Evolutionary conservation across 1,139 yeast genomes (phyloP).

Genomic region (Scheffersomyces lignicola): DNA sequence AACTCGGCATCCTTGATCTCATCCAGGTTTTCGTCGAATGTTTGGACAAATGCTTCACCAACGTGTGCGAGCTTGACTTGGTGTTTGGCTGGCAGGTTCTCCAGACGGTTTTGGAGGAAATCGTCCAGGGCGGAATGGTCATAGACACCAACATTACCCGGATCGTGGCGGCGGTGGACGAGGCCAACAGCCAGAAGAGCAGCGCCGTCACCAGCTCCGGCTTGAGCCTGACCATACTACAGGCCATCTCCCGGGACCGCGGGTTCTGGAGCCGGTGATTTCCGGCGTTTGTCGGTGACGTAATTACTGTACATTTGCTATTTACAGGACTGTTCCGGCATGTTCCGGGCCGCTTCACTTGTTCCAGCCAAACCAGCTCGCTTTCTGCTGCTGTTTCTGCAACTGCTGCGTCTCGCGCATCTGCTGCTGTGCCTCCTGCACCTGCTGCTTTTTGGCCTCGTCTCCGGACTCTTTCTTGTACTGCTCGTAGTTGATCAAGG

Average conservation of each 20-base stretch:
- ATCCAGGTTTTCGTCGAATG: constrained; percentile 97
- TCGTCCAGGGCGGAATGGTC: constrained; percentile 98
- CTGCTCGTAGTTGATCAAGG: constrained; percentile 48
- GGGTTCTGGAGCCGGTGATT: constrained; percentile 45
- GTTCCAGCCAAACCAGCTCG: constrained; percentile 13
- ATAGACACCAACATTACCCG: constrained; percentile 84
- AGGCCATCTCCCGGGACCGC: constrained; percentile 46
- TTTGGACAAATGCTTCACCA: constrained; percentile 85
- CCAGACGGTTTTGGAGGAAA: constrained; percentile 88
- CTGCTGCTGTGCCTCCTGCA: constrained; percentile 34
- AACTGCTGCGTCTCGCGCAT: constrained; percentile 32
- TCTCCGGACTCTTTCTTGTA: constrained; percentile 50
- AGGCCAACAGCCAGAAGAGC: constrained; percentile 52
- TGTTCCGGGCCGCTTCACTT: no score
- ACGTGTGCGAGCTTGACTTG: constrained; percentile 92
- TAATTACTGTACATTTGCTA: constrained; percentile 6
- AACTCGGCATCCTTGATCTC: constrained; percentile 86
- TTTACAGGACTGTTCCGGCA: constrained; percentile 6
- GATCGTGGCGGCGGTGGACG: constrained; percentile 80
- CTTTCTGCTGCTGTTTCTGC: constrained; percentile 38
- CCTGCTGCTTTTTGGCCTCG: constrained; percentile 40
- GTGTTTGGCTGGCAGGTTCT: constrained; percentile 98
- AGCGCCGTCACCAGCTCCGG: constrained; percentile 10
- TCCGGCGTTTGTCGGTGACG: no score
- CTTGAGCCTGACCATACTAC: constrained; percentile 34